Evolutionary conservation across 352 stramenopile genomes (phyloP).

Genomic region (Globisporangium abappressorium): DNA sequence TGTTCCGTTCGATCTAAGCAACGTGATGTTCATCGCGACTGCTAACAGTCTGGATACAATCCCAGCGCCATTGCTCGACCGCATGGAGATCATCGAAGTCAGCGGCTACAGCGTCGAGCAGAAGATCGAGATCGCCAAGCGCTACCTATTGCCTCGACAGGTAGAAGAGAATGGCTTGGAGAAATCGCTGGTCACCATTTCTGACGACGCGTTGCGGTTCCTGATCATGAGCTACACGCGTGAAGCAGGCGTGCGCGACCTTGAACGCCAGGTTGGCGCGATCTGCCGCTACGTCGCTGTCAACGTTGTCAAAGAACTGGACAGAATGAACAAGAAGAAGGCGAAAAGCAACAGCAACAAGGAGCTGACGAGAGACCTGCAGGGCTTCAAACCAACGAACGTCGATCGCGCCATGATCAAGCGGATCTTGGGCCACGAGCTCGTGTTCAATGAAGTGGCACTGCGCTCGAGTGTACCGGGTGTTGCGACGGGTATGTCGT

Average conservation of each 20-base stretch:
- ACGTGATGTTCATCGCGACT: constrained; percentile 82
- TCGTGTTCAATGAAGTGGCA: constrained; percentile 75
- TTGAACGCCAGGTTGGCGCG: constrained; percentile 75
- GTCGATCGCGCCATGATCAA: constrained; percentile 55
- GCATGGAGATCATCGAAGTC: constrained; percentile 85
- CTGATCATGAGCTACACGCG: constrained; percentile 84
- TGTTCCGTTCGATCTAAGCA: constrained; percentile 86
- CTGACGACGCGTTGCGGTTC: constrained; percentile 58
- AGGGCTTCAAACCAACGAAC: constrained; percentile 33
- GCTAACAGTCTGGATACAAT: constrained; percentile 84
- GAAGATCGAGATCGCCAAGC: constrained; percentile 78
- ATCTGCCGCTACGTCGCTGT: constrained; percentile 77
- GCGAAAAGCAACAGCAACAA: constrained; percentile 6
- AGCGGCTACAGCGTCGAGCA: constrained; percentile 80
- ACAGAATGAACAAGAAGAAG: constrained; percentile 22
- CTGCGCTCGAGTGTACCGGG: constrained; percentile 61
- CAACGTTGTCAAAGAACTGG: constrained; percentile 57
- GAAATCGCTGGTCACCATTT: constrained; percentile 39
- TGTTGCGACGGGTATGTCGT: constrained; percentile 83
- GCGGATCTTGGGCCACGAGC: constrained; percentile 59
- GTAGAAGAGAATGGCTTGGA: constrained; percentile 71
- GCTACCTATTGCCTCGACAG: constrained; percentile 78
- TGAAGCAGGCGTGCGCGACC: constrained; percentile 82
- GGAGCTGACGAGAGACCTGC: constrained; percentile 15
- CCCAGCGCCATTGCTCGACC: constrained; percentile 66